Evolutionary conservation across 371 early-diverging fungal species (phyloP).

Genomic region (Funneliformis caledonium): DNA sequence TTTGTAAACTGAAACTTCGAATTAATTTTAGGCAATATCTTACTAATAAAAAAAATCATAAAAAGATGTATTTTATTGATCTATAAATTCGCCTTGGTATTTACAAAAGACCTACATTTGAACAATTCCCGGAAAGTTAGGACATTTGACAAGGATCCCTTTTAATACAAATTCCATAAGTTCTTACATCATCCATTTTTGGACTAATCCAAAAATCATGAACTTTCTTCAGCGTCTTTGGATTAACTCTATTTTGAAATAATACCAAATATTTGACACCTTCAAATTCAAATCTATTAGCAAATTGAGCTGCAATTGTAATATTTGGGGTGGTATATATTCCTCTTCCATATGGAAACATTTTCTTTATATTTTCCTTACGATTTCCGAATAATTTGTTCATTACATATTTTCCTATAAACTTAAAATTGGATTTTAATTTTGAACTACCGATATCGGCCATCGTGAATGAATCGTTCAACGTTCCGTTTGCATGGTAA

Average conservation of each 20-base stretch:
- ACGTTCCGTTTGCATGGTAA: background rate
- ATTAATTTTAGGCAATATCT: too few relatives aligned
- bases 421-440: too few relatives aligned
- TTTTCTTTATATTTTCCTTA: too few relatives aligned
- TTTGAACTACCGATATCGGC: background rate
- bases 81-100: too few relatives aligned
- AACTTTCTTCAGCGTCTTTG: background rate
- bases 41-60: too few relatives aligned
- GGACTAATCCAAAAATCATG: background rate
- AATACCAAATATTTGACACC: background rate
- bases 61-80: too few relatives aligned
- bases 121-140: too few relatives aligned
- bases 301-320: background rate
- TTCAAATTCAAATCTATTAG: background rate
- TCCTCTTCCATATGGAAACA: background rate
- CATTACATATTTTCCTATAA: background rate
- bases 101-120: too few relatives aligned
- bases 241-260: conserved; percentile 22
- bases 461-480: background rate
- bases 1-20: too few relatives aligned
- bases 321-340: conserved; percentile 28
- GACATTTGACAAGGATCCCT: background rate
- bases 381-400: too few relatives aligned
- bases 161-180: conserved; percentile 37
- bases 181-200: background rate